Evolutionary conservation across 2,329 filamentous ascomycete species (phyloP).

Genomic region (Penicillium aurantiogriseum): DNA sequence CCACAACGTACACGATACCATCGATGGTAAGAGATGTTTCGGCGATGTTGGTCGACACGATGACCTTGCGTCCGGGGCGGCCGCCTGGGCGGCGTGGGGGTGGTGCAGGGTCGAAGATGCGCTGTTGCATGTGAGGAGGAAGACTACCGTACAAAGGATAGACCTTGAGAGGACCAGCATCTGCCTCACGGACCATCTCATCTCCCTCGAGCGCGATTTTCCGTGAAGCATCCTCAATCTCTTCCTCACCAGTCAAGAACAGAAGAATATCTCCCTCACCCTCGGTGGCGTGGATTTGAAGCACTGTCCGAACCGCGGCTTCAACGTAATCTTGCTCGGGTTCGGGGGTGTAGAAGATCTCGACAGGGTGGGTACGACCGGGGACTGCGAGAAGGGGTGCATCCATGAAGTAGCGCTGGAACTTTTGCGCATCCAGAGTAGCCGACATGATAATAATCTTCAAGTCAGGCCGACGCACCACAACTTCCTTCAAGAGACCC

Average conservation of each 20-base stretch:
- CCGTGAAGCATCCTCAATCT: constrained; percentile 93
- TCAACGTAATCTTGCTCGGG: constrained; percentile 96
- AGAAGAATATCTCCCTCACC: constrained; percentile 88
- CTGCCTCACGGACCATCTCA: constrained; percentile 86
- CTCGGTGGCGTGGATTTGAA: constrained; percentile 95
- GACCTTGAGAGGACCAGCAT: constrained; percentile 82
- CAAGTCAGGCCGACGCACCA: constrained; percentile 76
- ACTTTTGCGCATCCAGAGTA: constrained; percentile 95
- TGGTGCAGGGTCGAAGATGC: constrained; percentile 90
- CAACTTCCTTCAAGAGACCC: constrained; percentile 90
- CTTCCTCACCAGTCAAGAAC: constrained; percentile 96
- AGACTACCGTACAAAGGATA: constrained; percentile 94
- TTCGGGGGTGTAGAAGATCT: constrained; percentile 97
- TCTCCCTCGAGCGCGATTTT: constrained; percentile 90
- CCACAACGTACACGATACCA: constrained; percentile 98
- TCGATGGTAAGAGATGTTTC: constrained; percentile 98
- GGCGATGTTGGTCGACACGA: constrained; percentile 95
- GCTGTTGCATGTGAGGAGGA: constrained; percentile 88
- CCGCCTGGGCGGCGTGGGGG: constrained; percentile 70
- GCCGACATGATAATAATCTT: constrained; percentile 99
- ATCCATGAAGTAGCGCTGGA: constrained; percentile 94
- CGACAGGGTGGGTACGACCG: constrained; percentile 91
- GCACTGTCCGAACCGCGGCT: constrained; percentile 86
- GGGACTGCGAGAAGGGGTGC: constrained; percentile 91
- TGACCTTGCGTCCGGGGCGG: constrained; percentile 85